Evolutionary conservation across 2,329 filamentous ascomycete species (phyloP), one percentile per base, ranked within the genome.

Genomic region (Nemania serpens): DNA sequence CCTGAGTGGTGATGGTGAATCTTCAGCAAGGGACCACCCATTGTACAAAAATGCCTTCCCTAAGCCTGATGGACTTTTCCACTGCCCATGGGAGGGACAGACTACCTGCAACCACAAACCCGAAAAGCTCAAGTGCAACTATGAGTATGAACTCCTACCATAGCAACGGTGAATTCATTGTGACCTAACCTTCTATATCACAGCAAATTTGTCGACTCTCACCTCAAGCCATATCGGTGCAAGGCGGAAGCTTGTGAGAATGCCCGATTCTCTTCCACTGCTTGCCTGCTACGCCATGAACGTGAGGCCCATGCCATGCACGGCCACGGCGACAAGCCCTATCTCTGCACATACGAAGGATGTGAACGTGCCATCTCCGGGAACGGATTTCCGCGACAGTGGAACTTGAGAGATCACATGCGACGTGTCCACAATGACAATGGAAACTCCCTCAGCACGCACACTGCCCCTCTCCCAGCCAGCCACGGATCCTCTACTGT

Each of bases 381-480:
- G 70, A 92, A 94, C 75, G 94, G 94, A 69, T 98, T 98, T 73
- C 94, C 93, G 39, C 89, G 94, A 70, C 89, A 93, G 71, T 98
- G 95, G 91, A 98, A 98, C 78, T 85, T 97, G 55, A 88, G 90
- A 76, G 94, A 98, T 78, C 94, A 98, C 82, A 97, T 97, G 93
- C 91, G 92, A 79, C 89, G 94, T 64, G 93, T 97, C 7, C 94
- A 98, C 79, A 88, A 88, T 67, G 84, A 86, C 71, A 80, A 81
- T 62, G 79, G 80, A 45, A 77, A 76, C 66, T 70, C 72, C 6
- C 67, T 73, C 43, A 53, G 1, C 58, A 25, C 52, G 49, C 69
- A 67, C n/a, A 39, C 47, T 43, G 77, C 74, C 22, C 81, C 82
- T 36, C 77, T 79, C 9, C 74, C 78, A 10, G 70, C 76, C 25